Percentiles rank a stretch among this genome's conserved stretches.
Conservation (phyloP, 2,329 filamentous ascomycete genomes). For the Neonectria sp. region DNA sequence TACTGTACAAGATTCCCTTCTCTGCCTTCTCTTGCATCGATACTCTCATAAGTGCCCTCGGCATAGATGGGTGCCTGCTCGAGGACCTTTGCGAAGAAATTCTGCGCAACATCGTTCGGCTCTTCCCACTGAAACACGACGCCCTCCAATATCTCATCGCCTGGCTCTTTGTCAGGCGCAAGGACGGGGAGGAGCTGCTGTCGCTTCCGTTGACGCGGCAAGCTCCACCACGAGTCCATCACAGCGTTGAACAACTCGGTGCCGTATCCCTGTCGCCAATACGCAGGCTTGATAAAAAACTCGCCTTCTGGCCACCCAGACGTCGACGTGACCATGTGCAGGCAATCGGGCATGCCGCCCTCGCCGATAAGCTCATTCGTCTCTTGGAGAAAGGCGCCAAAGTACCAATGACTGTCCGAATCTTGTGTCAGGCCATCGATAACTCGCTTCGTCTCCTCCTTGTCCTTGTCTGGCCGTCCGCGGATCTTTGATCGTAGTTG, state of each 20-base stretch:
- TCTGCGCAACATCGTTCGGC: conserved; percentile 26
- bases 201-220: conserved; percentile 33
- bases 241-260: conserved; percentile 32
- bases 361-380: conserved; percentile 38
- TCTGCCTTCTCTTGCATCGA: conserved; percentile 32
- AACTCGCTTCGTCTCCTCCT: conserved; percentile 30
- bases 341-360: conserved; percentile 33
- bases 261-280: conserved; percentile 38
- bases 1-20: conserved; percentile 29
- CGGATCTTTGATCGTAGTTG: conserved; percentile 30
- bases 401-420: conserved; percentile 35
- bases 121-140: conserved; percentile 36
- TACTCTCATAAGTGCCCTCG: conserved; percentile 34
- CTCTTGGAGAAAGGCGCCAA: conserved; percentile 36
- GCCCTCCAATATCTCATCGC: conserved; percentile 31
- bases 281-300: conserved; percentile 34
- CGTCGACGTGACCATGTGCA: conserved; percentile 27
- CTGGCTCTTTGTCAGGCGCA: conserved; percentile 25
- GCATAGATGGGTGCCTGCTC: conserved; percentile 30
- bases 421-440: conserved; percentile 27
- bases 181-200: conserved; percentile 30
- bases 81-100: conserved; percentile 35
- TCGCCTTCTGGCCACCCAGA: conserved; percentile 41
- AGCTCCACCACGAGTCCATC: conserved; percentile 38
- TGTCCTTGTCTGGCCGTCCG: conserved; percentile 33